Base-by-base conservation (phyloP, 768 basidiomycete species). In the Kwoniella mangroviensis region DNA sequence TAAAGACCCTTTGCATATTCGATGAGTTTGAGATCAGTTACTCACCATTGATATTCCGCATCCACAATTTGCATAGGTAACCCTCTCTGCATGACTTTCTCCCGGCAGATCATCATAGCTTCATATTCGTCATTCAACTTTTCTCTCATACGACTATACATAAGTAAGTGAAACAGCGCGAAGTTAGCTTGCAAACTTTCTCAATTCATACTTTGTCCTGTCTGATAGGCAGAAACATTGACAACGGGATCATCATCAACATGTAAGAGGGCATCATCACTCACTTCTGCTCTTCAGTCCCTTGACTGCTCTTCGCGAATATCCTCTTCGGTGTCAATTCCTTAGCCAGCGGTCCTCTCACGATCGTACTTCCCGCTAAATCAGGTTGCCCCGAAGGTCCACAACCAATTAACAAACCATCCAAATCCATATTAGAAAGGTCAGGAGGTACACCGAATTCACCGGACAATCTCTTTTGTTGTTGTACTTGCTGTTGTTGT, bases 31-130 rank as follows among this genome's bases (percentile, higher is more conserved):
- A 13, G 21, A 40, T 42, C 1, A 24, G n/a, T 13, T 34, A 85
- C 91, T 34, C 67, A 94, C 94, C 94, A 98, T 81, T 99, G 96
- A 85, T 95, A 99, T 84, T 98, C 96, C 41, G 95, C 96, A 83
- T 98, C 96, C 59, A 97, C 90, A 68, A 99, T 94, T 83, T 98
- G 93, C 96, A 99, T 99, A 19, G 94, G 94, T 79, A 98, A 85
- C 81, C 94, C 94, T 85, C 95, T 92, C 82, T 94, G 93, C 63
- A 90, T 86, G 15, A 97, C 95, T 83, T 98, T 98, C 70, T 86
- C 92, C 83, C 93, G 89, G 75, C 95, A 97, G 65, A 98, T 85
- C 77, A 92, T 90, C 54, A 99, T 85, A 22, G 96, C 96, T 84
- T 95, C 94, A 67, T 89, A 84, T 84, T 99, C 96, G 83, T 99